A percentile compares a stretch with the other conserved stretches of the same genome.
Conservation (phyloP, 2,329 filamentous ascomycete species). For the Talaromyces verruculosus region DNA sequence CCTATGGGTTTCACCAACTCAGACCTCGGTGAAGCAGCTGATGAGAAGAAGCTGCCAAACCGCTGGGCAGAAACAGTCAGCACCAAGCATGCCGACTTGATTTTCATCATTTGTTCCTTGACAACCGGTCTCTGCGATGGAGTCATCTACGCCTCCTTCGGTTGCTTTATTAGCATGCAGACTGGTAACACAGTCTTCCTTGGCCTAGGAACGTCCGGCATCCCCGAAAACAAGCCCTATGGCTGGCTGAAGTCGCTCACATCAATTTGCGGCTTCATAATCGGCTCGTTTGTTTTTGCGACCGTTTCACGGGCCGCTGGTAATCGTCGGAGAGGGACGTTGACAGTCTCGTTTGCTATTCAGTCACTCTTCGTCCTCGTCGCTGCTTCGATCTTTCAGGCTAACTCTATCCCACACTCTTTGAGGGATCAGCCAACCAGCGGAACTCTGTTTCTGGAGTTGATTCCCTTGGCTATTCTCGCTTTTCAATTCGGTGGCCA, state of each 20-base stretch:
- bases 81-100: slow-evolving; percentile 36
- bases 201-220: slow-evolving; percentile 45
- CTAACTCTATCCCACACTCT: slow-evolving; percentile 39
- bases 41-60: not conserved
- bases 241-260: slow-evolving; percentile 49
- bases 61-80: slow-evolving; percentile 28
- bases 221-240: slow-evolving; percentile 40
- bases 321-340: slow-evolving; percentile 35
- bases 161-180: slow-evolving; percentile 50
- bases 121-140: slow-evolving; percentile 48
- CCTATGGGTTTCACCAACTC: not conserved
- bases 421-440: slow-evolving; percentile 25
- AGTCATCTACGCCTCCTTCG: slow-evolving; percentile 49
- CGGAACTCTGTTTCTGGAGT: slow-evolving; percentile 38
- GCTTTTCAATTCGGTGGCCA: slow-evolving; percentile 49
- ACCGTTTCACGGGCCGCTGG: slow-evolving; percentile 37
- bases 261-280: slow-evolving; percentile 44
- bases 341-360: slow-evolving; percentile 43
- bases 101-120: slow-evolving; percentile 42
- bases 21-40: not conserved
- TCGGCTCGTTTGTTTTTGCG: slow-evolving; percentile 44
- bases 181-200: slow-evolving; percentile 52
- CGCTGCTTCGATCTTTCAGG: slow-evolving; percentile 42
- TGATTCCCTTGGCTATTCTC: slow-evolving; percentile 45
- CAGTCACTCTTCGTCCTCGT: slow-evolving; percentile 43